Evolutionary conservation across 163 green algal species (phyloP), one percentile per base, ranked within the genome.

Genomic region (Prototheca wickerhamii): DNA sequence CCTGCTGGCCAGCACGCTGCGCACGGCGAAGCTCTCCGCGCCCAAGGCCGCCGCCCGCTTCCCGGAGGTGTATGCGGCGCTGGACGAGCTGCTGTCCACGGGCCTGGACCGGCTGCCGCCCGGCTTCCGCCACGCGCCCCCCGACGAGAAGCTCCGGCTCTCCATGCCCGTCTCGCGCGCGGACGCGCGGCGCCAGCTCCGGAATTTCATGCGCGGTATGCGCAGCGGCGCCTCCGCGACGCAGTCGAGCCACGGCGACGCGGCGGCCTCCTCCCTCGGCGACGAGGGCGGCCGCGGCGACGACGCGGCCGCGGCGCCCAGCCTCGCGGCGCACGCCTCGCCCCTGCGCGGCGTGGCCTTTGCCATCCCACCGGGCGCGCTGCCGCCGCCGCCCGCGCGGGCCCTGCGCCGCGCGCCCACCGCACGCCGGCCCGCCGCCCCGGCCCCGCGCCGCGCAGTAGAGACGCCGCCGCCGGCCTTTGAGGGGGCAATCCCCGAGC

Each of bases 11-110:
- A 37, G 58, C 1, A 51, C 62, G 17, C 42, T 32, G 35, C 59
- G 57, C n/a, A 64, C 68, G 29, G 64, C 78, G 17, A 69, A 83
- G 20, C 69, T 86, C 51, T 82, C 79, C 0, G 64, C 74, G 4
- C 74, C 78, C 42, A 76, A 76, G 59, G 34, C 84, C 17, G 61
- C 61, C 26, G 65, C 59, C 43, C 61, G 66, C 7, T 86, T 82
- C 50, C 68, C 77, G 4, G 78, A 84, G 60, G 65, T 83, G 26
- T 32, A 62, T 60, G 28, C 34, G 6, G 3, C 53, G 43, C 34
- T 80, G 53, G 73, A 68, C 15, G 51, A 71, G 17, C 46, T 79
- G 42, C 34, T 80, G 42, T n/a, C 17, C 10, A 53, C 26, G 12
- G 64, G 73, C 29, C 40, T 78, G 29, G 56, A 53, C 50, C 52